Evolutionary conservation across 2,329 filamentous ascomycete species (phyloP), one percentile per base, ranked within the genome.

Genomic region (Cordyceps pruinosa): DNA sequence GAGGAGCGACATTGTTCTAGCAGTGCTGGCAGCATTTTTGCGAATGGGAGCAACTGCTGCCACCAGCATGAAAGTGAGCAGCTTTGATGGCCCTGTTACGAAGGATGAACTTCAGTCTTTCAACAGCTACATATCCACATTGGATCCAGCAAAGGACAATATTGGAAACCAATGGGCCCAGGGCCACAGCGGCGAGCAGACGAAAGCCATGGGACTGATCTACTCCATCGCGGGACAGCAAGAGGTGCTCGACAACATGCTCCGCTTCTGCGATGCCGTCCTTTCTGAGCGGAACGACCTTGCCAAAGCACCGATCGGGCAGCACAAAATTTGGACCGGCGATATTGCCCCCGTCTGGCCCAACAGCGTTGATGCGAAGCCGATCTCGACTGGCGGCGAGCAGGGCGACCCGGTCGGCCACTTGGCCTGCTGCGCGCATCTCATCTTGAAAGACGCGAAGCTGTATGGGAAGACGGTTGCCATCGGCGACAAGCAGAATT

Each of bases 401-500:
- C 48, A 51, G n/a, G 48, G 48, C 34, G 48, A 51, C 21, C 48
- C 48, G 8, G 48, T 51, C n/a, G 48, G 48, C 34, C 48, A 51
- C n/a, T 30, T 51, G n/a, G 48, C 48, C 21, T 9, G 13, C 32
- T 51, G 48, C 37, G 48, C 48, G 3, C 15, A 51, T 28, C 48
- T 51, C n/a, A 51, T 51, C 9, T 15, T 51, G n/a, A 25, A 51
- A 17, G 12, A 39, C 15, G 19, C 37, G 28, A 42, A n/a, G 13
- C 15, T 51, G 9, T 21, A 51, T 34, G 9, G 21, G n/a, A 42
- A 41, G 25, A 28, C 2, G 3, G 37, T 42, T 15, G 32, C 48
- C 4, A 42, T 39, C n/a, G 48, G 48, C 12, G 48, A 51, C 21
- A 21, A 6, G 23, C 15, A 51, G 17, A 12, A 21, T 9, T 51